Base-by-base conservation (phyloP, 805 yeast species). In the Candida loeiensis region DNA sequence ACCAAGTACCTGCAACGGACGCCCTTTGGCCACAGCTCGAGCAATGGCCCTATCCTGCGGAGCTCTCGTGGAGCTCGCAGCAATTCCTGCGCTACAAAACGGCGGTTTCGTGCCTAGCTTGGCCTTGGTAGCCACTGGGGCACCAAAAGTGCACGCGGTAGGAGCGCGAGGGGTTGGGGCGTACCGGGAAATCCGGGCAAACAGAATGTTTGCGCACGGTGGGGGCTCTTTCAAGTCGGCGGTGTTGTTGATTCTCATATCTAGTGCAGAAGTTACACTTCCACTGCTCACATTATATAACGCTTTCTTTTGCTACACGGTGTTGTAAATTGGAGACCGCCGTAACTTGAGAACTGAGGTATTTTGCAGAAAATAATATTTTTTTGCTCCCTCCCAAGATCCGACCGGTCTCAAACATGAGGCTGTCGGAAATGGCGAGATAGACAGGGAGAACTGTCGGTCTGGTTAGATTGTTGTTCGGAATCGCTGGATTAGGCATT, bases 181-280 rank as follows among this genome's bases (percentile, higher is more conserved):
- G 21, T 17, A 16, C 13, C 13, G 33, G 20, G 22, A 18, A 30
- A 17, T 17, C 17, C 33, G 7, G 13, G 33, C 20, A 30, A 30
- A 30, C 33, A 17, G 20, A 20, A 30, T 17, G 33, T 14, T 19
- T 16, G 26, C 43, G 18, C 36, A 33, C 45, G 49, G 49, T 27
- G 49, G 46, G 20, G 45, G 46, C 27, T 40, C 46, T 25, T 43
- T 43, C 35, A 45, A 30, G 41, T 40, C 44, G 29, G 40, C 40
- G 30, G 35, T 37, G 40, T 37, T 37, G 40, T 37, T 30, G 30
- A 30, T 27, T 37, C 40, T 37, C 40, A 37, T 36, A 7, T 36
- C 20, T 27, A 17, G 7, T 27, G n/a, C n/a, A n/a, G n/a, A n/a
- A n/a, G n/a, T n/a, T n/a, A n/a, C n/a, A n/a, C n/a, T n/a, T n/a